Base-by-base conservation (phyloP, 2,329 filamentous ascomycete genomes). In the Aureobasidium sp. region DNA sequence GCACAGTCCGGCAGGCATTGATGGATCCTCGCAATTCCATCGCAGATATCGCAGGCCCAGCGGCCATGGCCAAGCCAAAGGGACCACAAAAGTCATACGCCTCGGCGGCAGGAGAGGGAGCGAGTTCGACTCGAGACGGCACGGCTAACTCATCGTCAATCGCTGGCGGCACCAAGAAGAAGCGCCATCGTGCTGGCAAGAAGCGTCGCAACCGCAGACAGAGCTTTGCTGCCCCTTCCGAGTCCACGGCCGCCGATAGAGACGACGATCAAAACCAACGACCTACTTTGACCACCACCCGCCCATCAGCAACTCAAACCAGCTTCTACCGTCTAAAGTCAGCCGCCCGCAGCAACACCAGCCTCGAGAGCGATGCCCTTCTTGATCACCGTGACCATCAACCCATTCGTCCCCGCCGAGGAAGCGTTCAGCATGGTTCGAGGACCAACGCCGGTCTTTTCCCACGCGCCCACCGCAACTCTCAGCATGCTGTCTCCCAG, bases 291-390 rank as follows among this genome's bases (percentile, higher is more conserved):
- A 65, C 68, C 65, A 68, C 71, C 48, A 61, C 62, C 4, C 63
- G 68, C 24, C 54, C 63, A 19, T 57, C 65, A 48, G 63, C 70
- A 16, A 64, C 68, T 29, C 70, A 70, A 57, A 68, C 69, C 50
- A 73, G 74, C 55, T 79, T 81, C 64, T 83, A 83, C 64, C 72
- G 75, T 35, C 63, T 80, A 48, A 69, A 70, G 56, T 59, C 64
- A 41, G 59, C 64, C 19, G 88, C 86, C 65, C 65, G 84, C 58
- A 97, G 91, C 71, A 84, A 79, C 62, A 90, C 87, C 1, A 97
- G 91, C 68, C 74, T 97, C 58, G 91, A 96, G 60, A 96, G 90
- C 67, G 85, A 95, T 65, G 84, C 81, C 6, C 73, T 97, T 60
- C 74, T 97, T 16, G 91, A 97, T 69, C 91, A 97, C 40, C 63